These are phyloP conservation scores for Oryza coarctata DNA, from an alignment of 176 grass and related monocot genomes.

Conservation along the genomic window DNA sequence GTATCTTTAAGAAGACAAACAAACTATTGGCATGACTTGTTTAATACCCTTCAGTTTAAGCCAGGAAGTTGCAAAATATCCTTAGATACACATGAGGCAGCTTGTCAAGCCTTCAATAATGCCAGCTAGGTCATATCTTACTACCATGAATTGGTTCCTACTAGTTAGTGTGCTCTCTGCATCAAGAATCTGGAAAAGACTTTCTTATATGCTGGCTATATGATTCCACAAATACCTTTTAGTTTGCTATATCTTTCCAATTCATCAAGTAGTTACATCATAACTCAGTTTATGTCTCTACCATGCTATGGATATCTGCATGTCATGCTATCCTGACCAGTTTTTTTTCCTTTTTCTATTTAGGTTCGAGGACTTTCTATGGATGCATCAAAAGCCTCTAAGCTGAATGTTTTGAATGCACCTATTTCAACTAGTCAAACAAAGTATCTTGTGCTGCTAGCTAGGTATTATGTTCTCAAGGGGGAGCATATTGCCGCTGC, in stretches of 20 bases:
- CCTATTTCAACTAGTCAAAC: slow-evolving; percentile 57
- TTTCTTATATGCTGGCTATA: slow-evolving; percentile 15
- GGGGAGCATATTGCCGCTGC: slow-evolving; percentile 86
- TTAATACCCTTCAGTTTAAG: slow-evolving; percentile 2
- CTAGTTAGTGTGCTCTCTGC: background rate
- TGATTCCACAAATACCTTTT: slow-evolving; percentile 23
- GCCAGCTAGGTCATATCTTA: background rate
- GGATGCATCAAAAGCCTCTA: slow-evolving; percentile 34
- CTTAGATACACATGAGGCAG: slow-evolving; percentile 9
- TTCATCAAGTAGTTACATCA: slow-evolving; percentile 7
- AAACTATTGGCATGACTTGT: slow-evolving; percentile 19
- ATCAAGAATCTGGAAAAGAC: background rate
- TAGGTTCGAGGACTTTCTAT: slow-evolving; percentile 48
- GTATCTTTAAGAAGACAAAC: background rate
- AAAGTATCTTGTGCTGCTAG: slow-evolving; percentile 85
- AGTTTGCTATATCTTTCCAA: slow-evolving; percentile 19
- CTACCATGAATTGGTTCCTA: background rate
- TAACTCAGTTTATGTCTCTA: background rate
- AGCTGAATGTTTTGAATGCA: slow-evolving; percentile 44
- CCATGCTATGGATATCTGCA: background rate
- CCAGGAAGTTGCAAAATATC: slow-evolving; percentile 13
- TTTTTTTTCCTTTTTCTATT: slow-evolving; percentile 18
- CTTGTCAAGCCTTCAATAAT: slow-evolving; percentile 17
- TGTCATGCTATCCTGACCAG: slow-evolving; percentile 21
- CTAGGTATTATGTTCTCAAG: slow-evolving; percentile 83